Evolutionary conservation across 1,284 basidiomycete species (phyloP).

Genomic region (Ceratobasidium sp.): DNA sequence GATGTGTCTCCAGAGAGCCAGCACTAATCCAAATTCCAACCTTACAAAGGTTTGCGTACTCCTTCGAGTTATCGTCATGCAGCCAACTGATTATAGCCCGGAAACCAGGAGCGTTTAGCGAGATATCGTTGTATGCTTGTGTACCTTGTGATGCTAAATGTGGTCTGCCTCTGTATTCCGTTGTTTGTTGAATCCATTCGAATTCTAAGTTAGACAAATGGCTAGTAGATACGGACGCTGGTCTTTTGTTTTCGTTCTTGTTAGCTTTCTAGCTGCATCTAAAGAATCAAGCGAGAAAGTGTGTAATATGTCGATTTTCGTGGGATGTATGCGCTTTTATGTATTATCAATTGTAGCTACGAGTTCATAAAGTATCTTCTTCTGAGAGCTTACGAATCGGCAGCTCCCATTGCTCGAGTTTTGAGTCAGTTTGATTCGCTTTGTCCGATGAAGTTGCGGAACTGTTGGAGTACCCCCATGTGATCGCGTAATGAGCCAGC

Average conservation of each 20-base stretch:
- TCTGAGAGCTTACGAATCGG: not conserved
- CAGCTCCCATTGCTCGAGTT: not conserved
- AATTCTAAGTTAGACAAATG: not conserved
- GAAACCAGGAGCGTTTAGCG: not conserved
- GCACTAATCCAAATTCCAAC: too few relatives aligned
- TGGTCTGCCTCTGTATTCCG: not conserved
- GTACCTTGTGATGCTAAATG: not conserved
- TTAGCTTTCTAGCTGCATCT: too few relatives aligned
- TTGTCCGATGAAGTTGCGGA: not conserved
- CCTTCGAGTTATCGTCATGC: too few relatives aligned
- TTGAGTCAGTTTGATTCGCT: not conserved
- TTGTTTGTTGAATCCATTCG: not conserved
- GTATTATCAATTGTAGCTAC: not conserved
- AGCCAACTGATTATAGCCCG: not conserved
- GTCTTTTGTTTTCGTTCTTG: too few relatives aligned
- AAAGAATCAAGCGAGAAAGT: too few relatives aligned
- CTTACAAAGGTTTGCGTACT: not conserved
- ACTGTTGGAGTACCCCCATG: conserved; percentile 68
- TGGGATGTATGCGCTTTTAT: not conserved
- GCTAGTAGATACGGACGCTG: too few relatives aligned
- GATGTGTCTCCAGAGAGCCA: conserved; percentile 8
- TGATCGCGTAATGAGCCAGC: conserved; percentile 87
- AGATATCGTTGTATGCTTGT: not conserved
- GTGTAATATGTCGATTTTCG: not conserved
- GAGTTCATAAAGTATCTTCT: not conserved